Conservation (phyloP, 345 rosid genomes). For the Turritis glabra region DNA sequence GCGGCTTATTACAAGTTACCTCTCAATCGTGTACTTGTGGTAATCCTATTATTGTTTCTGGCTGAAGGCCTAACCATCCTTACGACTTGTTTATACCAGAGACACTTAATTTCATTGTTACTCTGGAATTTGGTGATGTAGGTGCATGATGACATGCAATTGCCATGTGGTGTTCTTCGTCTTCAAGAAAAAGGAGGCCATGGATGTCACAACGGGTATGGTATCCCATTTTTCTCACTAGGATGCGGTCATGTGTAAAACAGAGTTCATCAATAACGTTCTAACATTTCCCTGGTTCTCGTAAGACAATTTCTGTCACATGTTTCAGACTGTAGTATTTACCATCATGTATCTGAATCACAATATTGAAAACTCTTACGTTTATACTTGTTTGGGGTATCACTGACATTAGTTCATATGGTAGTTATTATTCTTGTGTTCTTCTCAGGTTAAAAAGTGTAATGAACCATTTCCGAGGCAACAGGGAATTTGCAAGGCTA, state of each 20-base stretch:
- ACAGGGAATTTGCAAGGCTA: constrained; percentile 82
- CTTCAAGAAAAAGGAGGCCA: constrained; percentile 87
- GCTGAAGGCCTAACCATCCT: neutral
- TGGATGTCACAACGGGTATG: constrained; percentile 84
- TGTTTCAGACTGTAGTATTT: constrained; percentile 2
- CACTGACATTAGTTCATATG: neutral
- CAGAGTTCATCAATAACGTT: neutral
- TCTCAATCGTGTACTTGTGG: constrained; percentile 84
- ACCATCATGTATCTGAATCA: neutral
- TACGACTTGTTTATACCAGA: neutral
- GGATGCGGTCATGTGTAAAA: neutral
- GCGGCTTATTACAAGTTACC: constrained; percentile 93
- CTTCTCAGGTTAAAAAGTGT: constrained; percentile 67
- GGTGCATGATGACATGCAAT: constrained; percentile 82
- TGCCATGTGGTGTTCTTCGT: constrained; percentile 94
- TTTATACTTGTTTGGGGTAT: constrained; percentile 3
- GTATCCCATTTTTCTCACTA: neutral
- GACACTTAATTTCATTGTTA: constrained; percentile 7
- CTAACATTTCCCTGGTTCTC: neutral
- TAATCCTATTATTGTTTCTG: constrained; percentile 40
- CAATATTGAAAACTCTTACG: neutral
- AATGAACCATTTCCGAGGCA: constrained; percentile 70
- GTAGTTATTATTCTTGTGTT: neutral
- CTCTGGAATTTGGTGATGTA: constrained; percentile 34
- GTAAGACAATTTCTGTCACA: neutral